A percentile compares a stretch with the other conserved stretches of the same genome.
phyloP scores from a whole-genome alignment of 2,329 filamentous ascomycete genomes.

The Sporothrix euskadiensis region DNA sequence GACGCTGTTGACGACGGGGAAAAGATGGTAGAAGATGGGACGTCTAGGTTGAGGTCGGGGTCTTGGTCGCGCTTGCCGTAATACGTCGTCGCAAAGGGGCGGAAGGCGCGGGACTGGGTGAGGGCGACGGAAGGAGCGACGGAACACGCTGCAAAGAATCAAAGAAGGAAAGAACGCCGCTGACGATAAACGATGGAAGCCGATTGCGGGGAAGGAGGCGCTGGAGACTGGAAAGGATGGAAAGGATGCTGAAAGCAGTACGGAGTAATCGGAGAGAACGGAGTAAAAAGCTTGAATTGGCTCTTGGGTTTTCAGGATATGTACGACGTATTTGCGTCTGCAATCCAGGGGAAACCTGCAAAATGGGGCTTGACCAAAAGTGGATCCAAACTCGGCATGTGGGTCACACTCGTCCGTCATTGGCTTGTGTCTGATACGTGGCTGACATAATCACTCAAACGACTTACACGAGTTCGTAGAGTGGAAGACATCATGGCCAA shows the following conservation, averaged over 20 bases:
- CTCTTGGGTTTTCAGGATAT: conserved; percentile 2
- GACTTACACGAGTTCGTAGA: background rate
- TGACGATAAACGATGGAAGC: background rate
- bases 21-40: background rate
- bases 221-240: background rate
- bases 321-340: background rate
- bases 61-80: background rate
- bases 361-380: conserved; percentile 8
- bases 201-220: background rate
- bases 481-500: background rate
- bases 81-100: background rate
- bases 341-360: background rate
- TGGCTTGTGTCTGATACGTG: background rate
- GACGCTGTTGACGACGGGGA: background rate
- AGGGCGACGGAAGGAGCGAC: background rate
- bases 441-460: background rate
- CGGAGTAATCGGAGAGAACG: background rate
- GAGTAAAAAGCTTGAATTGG: background rate
- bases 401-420: background rate
- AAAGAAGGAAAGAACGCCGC: conserved; percentile 12
- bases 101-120: background rate
- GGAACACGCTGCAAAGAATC: background rate
- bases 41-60: background rate
- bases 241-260: background rate
- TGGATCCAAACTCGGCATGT: background rate